These are phyloP conservation scores for Capsicum chinense DNA, from an alignment of 257 asterid genomes.

Conservation along the genomic window DNA sequence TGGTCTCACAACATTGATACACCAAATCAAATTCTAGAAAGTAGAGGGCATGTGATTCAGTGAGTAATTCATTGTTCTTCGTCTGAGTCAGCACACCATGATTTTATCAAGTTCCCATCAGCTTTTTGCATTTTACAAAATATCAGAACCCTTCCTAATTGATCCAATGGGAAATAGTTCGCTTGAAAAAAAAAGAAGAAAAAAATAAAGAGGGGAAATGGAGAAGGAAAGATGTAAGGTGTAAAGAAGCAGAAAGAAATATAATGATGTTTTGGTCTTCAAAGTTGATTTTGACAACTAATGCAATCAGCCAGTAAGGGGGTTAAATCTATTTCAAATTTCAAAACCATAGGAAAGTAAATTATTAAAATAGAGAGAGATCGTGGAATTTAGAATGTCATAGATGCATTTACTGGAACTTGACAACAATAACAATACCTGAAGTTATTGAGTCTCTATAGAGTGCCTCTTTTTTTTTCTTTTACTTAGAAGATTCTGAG, in stretches of 20 bases:
- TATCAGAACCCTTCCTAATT: background rate
- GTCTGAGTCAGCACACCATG: background rate
- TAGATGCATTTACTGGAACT: no score
- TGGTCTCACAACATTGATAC: constrained; percentile 11
- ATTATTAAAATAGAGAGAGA: no score
- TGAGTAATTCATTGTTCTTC: background rate
- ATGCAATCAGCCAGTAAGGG: background rate
- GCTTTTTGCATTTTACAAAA: background rate
- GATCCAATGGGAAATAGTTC: constrained; percentile 13
- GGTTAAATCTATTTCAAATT: no score
- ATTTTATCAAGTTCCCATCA: constrained; percentile 14
- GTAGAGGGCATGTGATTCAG: background rate
- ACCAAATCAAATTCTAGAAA: constrained; percentile 16
- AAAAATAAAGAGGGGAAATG: background rate
- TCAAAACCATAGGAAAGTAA: no score
- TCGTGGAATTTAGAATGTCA: no score
- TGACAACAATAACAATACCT: no score
- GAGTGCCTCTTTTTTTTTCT: no score
- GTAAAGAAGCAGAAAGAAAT: constrained; percentile 10
- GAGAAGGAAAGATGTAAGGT: background rate
- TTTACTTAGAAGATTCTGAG: no score
- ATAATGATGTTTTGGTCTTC: background rate
- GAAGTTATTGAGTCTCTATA: no score
- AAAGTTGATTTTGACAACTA: background rate
- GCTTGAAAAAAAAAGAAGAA: background rate